Conservation (phyloP, 768 basidiomycete genomes). For the Xerocomus brunneocitrinus region DNA sequence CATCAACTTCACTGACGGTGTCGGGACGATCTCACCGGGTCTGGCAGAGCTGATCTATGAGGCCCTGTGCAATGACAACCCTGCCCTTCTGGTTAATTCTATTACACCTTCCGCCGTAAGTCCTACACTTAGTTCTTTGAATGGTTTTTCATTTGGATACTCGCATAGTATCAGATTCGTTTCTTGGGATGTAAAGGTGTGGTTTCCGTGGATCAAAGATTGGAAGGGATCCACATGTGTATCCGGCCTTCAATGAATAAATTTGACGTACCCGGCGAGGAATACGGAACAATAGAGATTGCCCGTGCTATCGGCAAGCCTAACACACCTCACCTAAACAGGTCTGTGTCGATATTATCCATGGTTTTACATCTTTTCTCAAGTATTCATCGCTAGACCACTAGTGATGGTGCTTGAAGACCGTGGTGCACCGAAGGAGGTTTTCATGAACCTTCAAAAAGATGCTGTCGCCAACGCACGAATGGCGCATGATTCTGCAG, state of each 20-base stretch:
- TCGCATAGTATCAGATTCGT: slow-evolving; percentile 68
- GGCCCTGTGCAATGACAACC: slow-evolving; percentile 44
- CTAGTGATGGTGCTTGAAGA: slow-evolving; percentile 79
- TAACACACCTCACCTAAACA: slow-evolving; percentile 63
- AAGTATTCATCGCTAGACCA: slow-evolving; percentile 41
- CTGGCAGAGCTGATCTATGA: slow-evolving; percentile 60
- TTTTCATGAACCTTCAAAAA: slow-evolving; percentile 61
- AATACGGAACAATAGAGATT: slow-evolving; percentile 65
- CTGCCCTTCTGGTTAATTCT: slow-evolving; percentile 28
- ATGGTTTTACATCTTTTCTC: background rate
- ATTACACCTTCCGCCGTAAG: slow-evolving; percentile 60
- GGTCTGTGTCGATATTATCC: slow-evolving; percentile 45
- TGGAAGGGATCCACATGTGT: slow-evolving; percentile 59
- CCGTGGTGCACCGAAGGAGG: slow-evolving; percentile 53
- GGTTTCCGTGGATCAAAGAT: slow-evolving; percentile 58
- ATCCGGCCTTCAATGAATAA: slow-evolving; percentile 73
- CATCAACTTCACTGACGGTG: slow-evolving; percentile 68
- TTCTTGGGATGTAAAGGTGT: slow-evolving; percentile 84
- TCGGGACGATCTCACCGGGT: slow-evolving; percentile 67
- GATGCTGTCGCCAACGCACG: slow-evolving; percentile 50
- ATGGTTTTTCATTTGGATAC: background rate
- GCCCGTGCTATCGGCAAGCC: slow-evolving; percentile 59
- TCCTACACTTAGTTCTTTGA: slow-evolving; percentile 1
- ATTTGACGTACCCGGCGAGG: slow-evolving; percentile 50
- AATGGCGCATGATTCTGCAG: slow-evolving; percentile 56